Conservation (phyloP, 2,329 filamentous ascomycete species). For the Fonsecaea monophora region DNA sequence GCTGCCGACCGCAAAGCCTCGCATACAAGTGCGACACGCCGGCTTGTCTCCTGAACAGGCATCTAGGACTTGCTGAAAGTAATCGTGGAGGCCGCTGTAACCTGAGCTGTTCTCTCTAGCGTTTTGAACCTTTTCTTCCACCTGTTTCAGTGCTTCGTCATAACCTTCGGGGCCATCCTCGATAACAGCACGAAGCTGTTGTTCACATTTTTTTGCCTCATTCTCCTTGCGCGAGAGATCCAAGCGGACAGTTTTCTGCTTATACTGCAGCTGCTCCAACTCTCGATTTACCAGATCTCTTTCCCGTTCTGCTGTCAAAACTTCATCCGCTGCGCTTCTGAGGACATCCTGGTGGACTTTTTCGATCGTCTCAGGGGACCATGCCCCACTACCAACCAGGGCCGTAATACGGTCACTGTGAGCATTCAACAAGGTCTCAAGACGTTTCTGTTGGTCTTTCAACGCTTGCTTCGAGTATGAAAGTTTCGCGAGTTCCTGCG, state of each 20-base stretch:
- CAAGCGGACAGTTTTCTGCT: conserved; percentile 70
- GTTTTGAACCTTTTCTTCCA: conserved; percentile 59
- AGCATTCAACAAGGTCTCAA: conserved; percentile 78
- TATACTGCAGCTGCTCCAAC: conserved; percentile 77
- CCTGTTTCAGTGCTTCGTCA: conserved; percentile 58
- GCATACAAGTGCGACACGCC: conserved; percentile 76
- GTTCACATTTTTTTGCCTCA: conserved; percentile 68
- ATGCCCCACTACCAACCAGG: conserved; percentile 67
- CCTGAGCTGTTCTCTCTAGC: conserved; percentile 70
- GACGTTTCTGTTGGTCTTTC: conserved; percentile 72
- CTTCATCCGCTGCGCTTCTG: conserved; percentile 56
- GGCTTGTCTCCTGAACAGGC: conserved; percentile 62
- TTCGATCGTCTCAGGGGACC: conserved; percentile 75
- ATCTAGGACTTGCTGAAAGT: conserved; percentile 72
- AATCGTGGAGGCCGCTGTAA: conserved; percentile 71
- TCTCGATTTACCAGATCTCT: conserved; percentile 75
- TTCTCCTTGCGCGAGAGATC: conserved; percentile 68
- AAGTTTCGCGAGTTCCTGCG: conserved; percentile 81
- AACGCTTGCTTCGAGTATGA: conserved; percentile 83
- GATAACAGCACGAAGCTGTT: conserved; percentile 66
- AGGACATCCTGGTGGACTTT: conserved; percentile 70
- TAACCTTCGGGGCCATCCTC: conserved; percentile 61
- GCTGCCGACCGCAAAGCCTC: conserved; percentile 66
- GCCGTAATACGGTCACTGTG: conserved; percentile 73
- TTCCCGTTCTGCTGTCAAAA: conserved; percentile 65